These are phyloP conservation scores for Hypoxylon sp. DNA, from an alignment of 2,329 filamentous ascomycete genomes.

Conservation along the genomic window DNA sequence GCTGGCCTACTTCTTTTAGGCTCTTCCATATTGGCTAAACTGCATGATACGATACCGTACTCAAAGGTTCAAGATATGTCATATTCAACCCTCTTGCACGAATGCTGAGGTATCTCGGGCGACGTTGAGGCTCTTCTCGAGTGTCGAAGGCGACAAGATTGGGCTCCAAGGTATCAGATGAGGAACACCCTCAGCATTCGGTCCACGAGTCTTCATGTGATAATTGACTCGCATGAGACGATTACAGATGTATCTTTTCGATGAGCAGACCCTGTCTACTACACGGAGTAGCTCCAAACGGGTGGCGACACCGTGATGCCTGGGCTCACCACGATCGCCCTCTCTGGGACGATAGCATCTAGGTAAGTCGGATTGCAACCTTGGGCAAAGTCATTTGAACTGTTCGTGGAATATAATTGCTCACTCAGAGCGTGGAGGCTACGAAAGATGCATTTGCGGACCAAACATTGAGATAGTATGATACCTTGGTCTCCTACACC, in stretches of 20 bases:
- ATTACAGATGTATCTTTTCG: slow-evolving; percentile 23
- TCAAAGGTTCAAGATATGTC: slow-evolving; percentile 6
- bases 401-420: slow-evolving; percentile 1
- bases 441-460: slow-evolving; percentile 7
- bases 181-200: slow-evolving; percentile 9
- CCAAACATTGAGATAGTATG: slow-evolving; percentile 1
- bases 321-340: slow-evolving; percentile 16
- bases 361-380: background rate
- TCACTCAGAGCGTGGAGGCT: slow-evolving; percentile 4
- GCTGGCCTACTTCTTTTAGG: slow-evolving; percentile 24
- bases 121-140: slow-evolving; percentile 27
- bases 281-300: slow-evolving; percentile 6
- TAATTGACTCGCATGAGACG: slow-evolving; percentile 13
- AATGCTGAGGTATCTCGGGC: background rate
- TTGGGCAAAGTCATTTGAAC: background rate
- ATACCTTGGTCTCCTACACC: slow-evolving; percentile 13
- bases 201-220: slow-evolving; percentile 13
- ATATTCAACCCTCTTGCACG: background rate
- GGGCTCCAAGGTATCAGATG: too few species aligned
- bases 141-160: background rate
- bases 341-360: background rate
- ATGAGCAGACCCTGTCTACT: slow-evolving; percentile 24
- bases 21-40: slow-evolving; percentile 15
- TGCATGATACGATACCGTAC: slow-evolving; percentile 2
- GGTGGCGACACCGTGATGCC: slow-evolving; percentile 15